Evolutionary conservation across 2,329 filamentous ascomycete species (phyloP), one percentile per base, ranked within the genome.

Genomic region (Clonostachys rosea): DNA sequence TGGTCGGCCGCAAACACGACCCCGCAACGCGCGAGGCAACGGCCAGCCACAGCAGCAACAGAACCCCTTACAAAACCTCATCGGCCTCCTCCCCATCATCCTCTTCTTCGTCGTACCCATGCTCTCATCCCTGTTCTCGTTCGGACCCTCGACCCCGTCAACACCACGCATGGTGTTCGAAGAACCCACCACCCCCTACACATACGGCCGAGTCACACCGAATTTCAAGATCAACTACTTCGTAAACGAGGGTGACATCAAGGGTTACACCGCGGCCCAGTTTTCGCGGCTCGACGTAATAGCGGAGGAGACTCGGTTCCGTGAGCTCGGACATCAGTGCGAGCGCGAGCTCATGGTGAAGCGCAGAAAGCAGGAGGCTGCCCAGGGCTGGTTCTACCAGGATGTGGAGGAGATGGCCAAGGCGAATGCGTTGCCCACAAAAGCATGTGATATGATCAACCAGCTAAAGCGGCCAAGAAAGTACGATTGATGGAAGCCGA

Each of bases 61-160:
- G 51, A 73, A 78, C 44, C 78, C 73, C 44, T 61, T 83, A 56
- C 74, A 74, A 60, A 78, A 81, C 54, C 63, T 95, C 55, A 69
- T 89, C 47, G 87, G 90, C 49, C 77, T 99, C 14, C 77, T 99
- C 6, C 92, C 94, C 14, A 84, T 99, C 44, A 75, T 99, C 46
- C 74, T 99, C 53, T 83, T 99, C 58, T 95, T 99, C 63, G 72
- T 97, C 47, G 81, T 92, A 52, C 89, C 91, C 1, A 76, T 95
- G 24, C 73, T 97, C 47, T 89, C 89, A 17, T 92, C 87, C 2
- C 68, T 96, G 24, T 90, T 96, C 64, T 78, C 81, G 43, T 74
- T 78, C 46, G 57, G 56, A 9, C 54, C 59, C 6, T 55, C 62
- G 4, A 54, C 56, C 16, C 36, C 61, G n/a, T 76, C 70, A 8